Conservation (phyloP, 2,329 filamentous ascomycete species). For the Xylaria multiplex region DNA sequence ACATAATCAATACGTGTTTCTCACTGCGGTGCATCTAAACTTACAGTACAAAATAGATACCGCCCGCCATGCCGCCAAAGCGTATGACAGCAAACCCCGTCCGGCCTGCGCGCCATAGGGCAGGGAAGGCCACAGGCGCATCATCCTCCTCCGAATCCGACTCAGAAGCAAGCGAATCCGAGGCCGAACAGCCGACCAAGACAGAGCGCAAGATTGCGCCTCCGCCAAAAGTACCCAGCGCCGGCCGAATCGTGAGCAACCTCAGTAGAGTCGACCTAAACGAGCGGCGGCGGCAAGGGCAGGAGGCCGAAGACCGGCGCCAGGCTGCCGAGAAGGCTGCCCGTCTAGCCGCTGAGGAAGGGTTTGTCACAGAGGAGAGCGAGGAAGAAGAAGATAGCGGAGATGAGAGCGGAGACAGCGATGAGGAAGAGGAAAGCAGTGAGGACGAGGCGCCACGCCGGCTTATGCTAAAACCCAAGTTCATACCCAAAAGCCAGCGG, state of each 20-base stretch:
- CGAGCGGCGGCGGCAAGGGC: conserved; percentile 57
- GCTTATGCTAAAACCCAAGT: conserved; percentile 71
- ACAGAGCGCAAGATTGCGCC: conserved; percentile 56
- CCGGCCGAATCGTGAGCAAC: conserved; percentile 65
- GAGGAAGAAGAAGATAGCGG: conserved; percentile 52
- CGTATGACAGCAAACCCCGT: conserved; percentile 94
- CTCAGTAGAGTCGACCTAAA: conserved; percentile 64
- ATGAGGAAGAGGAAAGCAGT: conserved; percentile 56
- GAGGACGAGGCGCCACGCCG: conserved; percentile 68
- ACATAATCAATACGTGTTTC: neutral
- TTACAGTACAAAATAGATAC: neutral
- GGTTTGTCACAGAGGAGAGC: conserved; percentile 68
- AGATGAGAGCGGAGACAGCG: conserved; percentile 51
- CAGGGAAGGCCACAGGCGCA: conserved; percentile 77
- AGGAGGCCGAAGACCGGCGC: conserved; percentile 59
- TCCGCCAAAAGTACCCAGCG: conserved; percentile 66
- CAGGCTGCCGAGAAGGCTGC: conserved; percentile 62
- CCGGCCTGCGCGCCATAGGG: conserved; percentile 82
- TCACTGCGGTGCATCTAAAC: neutral
- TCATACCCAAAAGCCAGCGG: conserved; percentile 69
- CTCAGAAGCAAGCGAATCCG: conserved; percentile 57
- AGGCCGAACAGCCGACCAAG: conserved; percentile 44
- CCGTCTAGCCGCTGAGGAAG: conserved; percentile 65
- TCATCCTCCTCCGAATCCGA: conserved; percentile 61
- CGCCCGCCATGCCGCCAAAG: conserved; percentile 69